These are phyloP conservation scores for Abrus precatorius DNA, from an alignment of 306 rosid genomes.

Conservation along the genomic window DNA sequence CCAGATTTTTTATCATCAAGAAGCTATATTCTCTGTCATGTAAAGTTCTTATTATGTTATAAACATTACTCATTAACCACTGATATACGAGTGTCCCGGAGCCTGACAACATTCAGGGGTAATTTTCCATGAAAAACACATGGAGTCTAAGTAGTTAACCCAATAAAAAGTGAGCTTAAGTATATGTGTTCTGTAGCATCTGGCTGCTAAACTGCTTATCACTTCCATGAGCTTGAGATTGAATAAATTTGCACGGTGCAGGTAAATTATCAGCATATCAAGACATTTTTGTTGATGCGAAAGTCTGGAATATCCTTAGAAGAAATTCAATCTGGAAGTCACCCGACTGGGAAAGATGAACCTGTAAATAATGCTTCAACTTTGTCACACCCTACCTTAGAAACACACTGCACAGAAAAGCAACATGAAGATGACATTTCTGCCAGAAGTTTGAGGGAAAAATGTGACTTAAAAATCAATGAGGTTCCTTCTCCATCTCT, in stretches of 20 bases:
- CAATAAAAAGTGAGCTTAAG: not conserved
- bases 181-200: not conserved
- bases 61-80: constrained; percentile 16
- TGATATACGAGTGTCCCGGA: constrained; percentile 19
- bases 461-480: constrained; percentile 18
- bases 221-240: constrained; percentile 39
- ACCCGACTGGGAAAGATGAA: constrained; percentile 47
- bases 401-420: constrained; percentile 32
- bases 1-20: not conserved
- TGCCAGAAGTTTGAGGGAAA: constrained; percentile 24
- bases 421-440: constrained; percentile 40
- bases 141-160: constrained; percentile 15
- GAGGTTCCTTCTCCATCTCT: constrained; percentile 51
- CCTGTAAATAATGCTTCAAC: constrained; percentile 39
- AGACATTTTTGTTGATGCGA: constrained; percentile 65
- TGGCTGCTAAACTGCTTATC: constrained; percentile 24
- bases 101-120: constrained; percentile 2
- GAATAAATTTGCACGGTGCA: constrained; percentile 52
- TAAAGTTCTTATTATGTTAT: not conserved
- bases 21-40: not conserved
- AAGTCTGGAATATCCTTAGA: constrained; percentile 61
- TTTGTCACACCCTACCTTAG: constrained; percentile 43
- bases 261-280: constrained; percentile 79
- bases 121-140: constrained; percentile 24
- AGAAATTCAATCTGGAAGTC: constrained; percentile 39